Conservation (phyloP, 1,284 basidiomycete species). For the Mycena sp. region DNA sequence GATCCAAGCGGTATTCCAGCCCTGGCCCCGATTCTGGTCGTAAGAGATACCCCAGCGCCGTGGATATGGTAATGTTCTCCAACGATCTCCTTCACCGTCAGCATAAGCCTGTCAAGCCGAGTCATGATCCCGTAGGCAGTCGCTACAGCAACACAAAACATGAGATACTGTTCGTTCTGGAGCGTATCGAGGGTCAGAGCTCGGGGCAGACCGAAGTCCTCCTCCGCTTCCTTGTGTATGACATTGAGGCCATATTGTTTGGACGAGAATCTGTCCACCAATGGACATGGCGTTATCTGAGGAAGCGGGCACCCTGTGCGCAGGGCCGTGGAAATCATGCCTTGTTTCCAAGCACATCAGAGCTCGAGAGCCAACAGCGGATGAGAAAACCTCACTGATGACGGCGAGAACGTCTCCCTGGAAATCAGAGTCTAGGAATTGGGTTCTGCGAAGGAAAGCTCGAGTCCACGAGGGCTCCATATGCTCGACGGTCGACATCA, state of each 20-base stretch:
- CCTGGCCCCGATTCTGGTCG: slow-evolving; percentile 2
- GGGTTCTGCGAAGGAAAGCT: slow-evolving; percentile 79
- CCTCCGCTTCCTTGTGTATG: slow-evolving; percentile 70
- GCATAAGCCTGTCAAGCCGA: slow-evolving; percentile 76
- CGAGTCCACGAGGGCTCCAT: slow-evolving; percentile 78
- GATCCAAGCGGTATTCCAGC: slow-evolving; percentile 19
- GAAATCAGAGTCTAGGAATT: slow-evolving; percentile 83
- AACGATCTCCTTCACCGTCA: slow-evolving; percentile 82
- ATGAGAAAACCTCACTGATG: slow-evolving; percentile 59
- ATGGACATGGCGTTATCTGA: slow-evolving; percentile 87
- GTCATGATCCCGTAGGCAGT: slow-evolving; percentile 74
- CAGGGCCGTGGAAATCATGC: slow-evolving; percentile 75
- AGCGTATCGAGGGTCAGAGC: slow-evolving; percentile 72
- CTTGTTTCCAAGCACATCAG: slow-evolving; percentile 41
- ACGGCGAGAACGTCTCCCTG: slow-evolving; percentile 87
- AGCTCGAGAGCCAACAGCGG: neutral
- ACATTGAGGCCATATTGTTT: slow-evolving; percentile 70
- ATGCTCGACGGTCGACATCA: slow-evolving; percentile 70
- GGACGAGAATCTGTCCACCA: slow-evolving; percentile 77
- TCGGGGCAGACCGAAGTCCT: slow-evolving; percentile 74
- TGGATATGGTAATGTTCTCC: slow-evolving; percentile 63
- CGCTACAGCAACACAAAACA: slow-evolving; percentile 80
- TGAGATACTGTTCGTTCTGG: slow-evolving; percentile 77
- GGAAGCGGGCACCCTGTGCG: slow-evolving; percentile 82
- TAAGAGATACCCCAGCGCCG: slow-evolving; percentile 56